Base-by-base conservation (phyloP, 805 yeast species). In the Cyberlindnera maclurae region DNA sequence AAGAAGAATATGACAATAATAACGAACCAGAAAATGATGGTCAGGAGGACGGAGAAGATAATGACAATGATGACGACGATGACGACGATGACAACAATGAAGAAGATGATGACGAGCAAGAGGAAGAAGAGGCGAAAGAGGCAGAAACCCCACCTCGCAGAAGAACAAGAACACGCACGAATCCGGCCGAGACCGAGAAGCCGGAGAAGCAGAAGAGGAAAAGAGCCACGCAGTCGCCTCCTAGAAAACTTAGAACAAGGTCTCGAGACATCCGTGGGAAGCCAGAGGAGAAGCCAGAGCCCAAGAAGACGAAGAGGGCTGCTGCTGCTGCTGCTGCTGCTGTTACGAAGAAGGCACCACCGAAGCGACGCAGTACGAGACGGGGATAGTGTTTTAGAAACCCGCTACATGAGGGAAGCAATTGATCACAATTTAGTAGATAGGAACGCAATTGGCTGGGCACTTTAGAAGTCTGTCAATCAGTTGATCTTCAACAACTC, bases 401-500 rank as follows among this genome's bases (percentile, higher is more conserved):
- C n/a, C n/a, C n/a, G 24, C 24, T 20, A 20, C 24, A 20, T 20
- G 24, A 6, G 24, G 24, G 24, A 20, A 20, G 8, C 8, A 20
- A 20, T 6, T 6, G 24, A 20, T 20, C 24, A 8, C 24, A 20
- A 8, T 20, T 20, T 8, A 20, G 5, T 20, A 5, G 8, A 20
- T 20, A 20, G 24, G 8, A 20, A 20, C 24, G 24, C 24, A 20
- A 20, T 20, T 20, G 24, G 24, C 24, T 20, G 8, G 24, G 8
- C 8, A n/a, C n/a, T n/a, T n/a, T n/a, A n/a, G n/a, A n/a, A n/a
- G n/a, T n/a, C n/a, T n/a, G n/a, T n/a, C n/a, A n/a, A n/a, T 55
- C 58, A 67, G 59, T 66, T 67, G 43, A 66, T 62, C 55, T 64
- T 67, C 54, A 67, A 56, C 54, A 84, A 73, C 64, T 84, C 90